Conservation (phyloP, 2,329 filamentous ascomycete genomes). For the Claviceps arundinis region DNA sequence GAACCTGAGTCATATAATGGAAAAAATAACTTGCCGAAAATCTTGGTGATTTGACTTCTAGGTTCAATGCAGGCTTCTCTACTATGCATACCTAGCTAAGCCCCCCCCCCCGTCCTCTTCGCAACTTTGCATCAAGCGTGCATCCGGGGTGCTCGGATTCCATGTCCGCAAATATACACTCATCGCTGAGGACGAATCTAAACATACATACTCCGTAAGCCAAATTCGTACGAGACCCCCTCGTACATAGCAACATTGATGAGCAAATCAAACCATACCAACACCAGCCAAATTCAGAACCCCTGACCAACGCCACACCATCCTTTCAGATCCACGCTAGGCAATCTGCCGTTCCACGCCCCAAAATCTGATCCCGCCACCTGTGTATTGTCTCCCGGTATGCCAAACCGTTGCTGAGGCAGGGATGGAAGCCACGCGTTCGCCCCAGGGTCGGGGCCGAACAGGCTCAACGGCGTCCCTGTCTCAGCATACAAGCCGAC, state of each 20-base stretch:
- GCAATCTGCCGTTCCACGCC: background rate
- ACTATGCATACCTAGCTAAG: too few relatives aligned
- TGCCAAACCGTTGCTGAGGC: background rate
- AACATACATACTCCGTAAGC: too few relatives aligned
- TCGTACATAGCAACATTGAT: background rate
- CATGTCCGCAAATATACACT: background rate
- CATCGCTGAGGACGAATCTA: too few relatives aligned
- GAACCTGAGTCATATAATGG: too few relatives aligned
- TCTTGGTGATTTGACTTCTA: too few relatives aligned
- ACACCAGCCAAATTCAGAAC: background rate
- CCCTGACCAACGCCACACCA: background rate
- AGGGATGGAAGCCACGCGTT: background rate
- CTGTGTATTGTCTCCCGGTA: background rate
- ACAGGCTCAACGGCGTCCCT: background rate
- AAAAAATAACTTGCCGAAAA: too few relatives aligned
- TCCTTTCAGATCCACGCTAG: background rate
- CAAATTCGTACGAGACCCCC: background rate
- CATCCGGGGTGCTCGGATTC: background rate
- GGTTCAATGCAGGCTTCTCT: too few relatives aligned
- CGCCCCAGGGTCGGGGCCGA: background rate
- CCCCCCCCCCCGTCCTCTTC: too few relatives aligned
- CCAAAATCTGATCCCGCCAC: constrained; percentile 1
- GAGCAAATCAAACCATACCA: background rate
- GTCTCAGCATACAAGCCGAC: background rate
- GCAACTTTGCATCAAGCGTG: too few relatives aligned